phyloP scores from a whole-genome alignment of 1,139 yeast species.

The Pichia inconspicua region DNA sequence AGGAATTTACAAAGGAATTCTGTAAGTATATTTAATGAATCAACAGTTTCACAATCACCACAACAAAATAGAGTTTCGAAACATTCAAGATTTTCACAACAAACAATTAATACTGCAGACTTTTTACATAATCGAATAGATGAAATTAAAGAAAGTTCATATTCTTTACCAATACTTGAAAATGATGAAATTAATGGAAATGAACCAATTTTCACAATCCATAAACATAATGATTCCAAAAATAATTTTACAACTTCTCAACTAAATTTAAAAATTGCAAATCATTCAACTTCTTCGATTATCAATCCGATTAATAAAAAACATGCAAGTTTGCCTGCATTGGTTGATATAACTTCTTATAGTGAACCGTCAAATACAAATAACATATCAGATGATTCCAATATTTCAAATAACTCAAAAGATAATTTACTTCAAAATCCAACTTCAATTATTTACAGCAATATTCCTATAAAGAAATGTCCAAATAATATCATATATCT shows the following conservation, averaged over 20 bases:
- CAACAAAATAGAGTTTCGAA: not conserved
- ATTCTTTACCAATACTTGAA: not conserved
- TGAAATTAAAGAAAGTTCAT: not conserved
- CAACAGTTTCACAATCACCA: not conserved
- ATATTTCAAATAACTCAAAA: not conserved
- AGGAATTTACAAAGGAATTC: constrained; percentile 9
- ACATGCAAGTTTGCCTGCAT: not conserved
- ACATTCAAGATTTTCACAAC: constrained; percentile 1
- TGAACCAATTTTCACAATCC: not conserved
- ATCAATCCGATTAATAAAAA: not conserved
- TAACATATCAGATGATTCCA: not conserved
- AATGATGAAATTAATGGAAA: not conserved
- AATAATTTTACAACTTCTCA: constrained; percentile 1
- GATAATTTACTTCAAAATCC: not conserved
- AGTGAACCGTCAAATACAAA: not conserved
- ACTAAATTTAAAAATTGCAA: constrained; percentile 3
- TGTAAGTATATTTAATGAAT: constrained; percentile 12
- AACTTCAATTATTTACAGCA: not conserved
- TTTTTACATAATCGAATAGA: not conserved
- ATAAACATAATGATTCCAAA: not conserved
- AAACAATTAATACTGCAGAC: constrained; percentile 1
- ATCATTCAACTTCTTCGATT: constrained; percentile 7
- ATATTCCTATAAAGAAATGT: not conserved
- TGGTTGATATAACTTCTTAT: not conserved
- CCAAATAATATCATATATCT: constrained; percentile 6